Conservation (phyloP, 1,284 basidiomycete genomes). For the Ceratobasidium sp. region DNA sequence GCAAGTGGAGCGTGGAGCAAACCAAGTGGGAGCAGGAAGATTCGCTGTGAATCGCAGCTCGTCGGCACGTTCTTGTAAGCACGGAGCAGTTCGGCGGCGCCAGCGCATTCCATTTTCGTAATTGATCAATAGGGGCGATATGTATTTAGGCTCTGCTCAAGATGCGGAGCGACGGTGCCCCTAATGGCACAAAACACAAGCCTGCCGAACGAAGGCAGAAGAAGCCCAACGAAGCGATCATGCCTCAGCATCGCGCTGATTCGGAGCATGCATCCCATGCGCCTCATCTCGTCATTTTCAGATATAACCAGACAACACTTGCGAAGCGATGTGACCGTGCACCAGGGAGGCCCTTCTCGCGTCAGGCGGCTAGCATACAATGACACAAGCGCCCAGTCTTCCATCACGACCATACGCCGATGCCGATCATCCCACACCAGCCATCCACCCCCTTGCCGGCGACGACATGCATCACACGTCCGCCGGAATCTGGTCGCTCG, state of each 20-base stretch:
- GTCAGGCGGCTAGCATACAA: background rate
- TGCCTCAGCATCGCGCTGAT: background rate
- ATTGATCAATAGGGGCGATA: slow-evolving; percentile 9
- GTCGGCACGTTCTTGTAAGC: slow-evolving; percentile 20
- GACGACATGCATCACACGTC: slow-evolving; percentile 39
- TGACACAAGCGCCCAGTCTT: background rate
- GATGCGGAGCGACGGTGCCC: slow-evolving; percentile 1
- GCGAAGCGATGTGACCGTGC: background rate
- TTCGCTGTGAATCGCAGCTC: background rate
- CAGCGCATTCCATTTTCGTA: background rate
- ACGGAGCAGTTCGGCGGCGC: background rate
- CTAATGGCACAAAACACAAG: slow-evolving; percentile 3
- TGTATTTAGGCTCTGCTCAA: background rate
- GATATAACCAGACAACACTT: background rate
- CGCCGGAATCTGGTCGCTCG: slow-evolving; percentile 26
- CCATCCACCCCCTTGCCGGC: slow-evolving; percentile 17
- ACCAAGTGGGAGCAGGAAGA: background rate
- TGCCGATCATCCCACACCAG: slow-evolving; percentile 36
- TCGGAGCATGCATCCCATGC: background rate
- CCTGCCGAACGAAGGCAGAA: background rate
- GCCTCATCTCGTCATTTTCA: background rate
- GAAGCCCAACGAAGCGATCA: slow-evolving; percentile 3
- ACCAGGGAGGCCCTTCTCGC: background rate
- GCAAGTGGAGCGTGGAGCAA: background rate
- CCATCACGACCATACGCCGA: slow-evolving; percentile 31